A percentile compares a stretch with the other conserved stretches of the same genome.
Conservation (phyloP, 257 asterid genomes). For the Thymus mandschuricus region DNA sequence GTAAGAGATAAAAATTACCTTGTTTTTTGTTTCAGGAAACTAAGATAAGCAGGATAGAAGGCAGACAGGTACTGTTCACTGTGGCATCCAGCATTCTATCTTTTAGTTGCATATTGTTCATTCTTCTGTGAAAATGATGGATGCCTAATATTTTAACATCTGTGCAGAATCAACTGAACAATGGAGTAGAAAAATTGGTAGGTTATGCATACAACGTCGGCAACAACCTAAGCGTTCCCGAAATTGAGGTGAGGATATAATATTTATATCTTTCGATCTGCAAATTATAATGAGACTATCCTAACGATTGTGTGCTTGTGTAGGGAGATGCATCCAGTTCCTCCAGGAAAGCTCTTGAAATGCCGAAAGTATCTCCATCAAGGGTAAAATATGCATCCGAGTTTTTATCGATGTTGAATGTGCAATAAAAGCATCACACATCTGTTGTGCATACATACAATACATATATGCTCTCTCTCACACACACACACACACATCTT, state of each 20-base stretch:
- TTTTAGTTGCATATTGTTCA: slow-evolving; percentile 8
- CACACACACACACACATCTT: slow-evolving; percentile 35
- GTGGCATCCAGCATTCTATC: slow-evolving; percentile 4
- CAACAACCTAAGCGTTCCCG: slow-evolving; percentile 43
- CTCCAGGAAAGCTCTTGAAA: slow-evolving; percentile 61
- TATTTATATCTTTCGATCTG: slow-evolving; percentile 21
- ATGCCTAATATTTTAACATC: slow-evolving; percentile 24
- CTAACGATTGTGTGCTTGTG: slow-evolving; percentile 30
- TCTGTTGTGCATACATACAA: neutral
- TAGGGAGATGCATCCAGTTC: slow-evolving; percentile 64
- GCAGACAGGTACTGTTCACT: slow-evolving; percentile 65
- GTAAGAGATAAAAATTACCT: slow-evolving; percentile 25
- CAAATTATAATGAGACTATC: slow-evolving; percentile 9
- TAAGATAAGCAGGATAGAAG: slow-evolving; percentile 78
- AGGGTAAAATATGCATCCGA: slow-evolving; percentile 54
- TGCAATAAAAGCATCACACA: neutral
- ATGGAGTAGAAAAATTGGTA: slow-evolving; percentile 68
- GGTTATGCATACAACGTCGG: slow-evolving; percentile 48
- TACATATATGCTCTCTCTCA: too few species aligned
- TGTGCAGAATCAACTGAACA: slow-evolving; percentile 55
- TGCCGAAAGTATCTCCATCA: slow-evolving; percentile 60
- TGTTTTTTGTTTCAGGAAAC: slow-evolving; percentile 62
- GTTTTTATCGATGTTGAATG: neutral
- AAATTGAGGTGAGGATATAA: slow-evolving; percentile 65
- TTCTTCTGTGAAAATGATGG: slow-evolving; percentile 13